Conservation (phyloP, 1,284 basidiomycete genomes). For the Cystobasidium sp. region DNA sequence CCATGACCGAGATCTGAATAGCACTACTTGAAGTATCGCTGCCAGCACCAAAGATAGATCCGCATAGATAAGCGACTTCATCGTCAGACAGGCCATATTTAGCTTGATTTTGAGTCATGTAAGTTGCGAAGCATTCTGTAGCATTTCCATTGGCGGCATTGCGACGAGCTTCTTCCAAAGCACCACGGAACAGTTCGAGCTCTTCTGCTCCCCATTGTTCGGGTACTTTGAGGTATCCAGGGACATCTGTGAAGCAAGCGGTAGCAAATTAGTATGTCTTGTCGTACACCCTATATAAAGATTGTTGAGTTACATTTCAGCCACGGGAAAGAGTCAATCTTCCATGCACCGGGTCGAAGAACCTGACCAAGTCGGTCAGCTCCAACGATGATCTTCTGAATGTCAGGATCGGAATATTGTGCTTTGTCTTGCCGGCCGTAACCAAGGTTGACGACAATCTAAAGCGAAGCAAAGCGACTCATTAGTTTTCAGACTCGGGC, state of each 20-base stretch:
- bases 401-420: constrained; percentile 40
- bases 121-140: constrained; percentile 58
- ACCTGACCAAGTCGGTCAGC: constrained; percentile 24
- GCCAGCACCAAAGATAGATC: constrained; percentile 57
- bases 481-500: neutral
- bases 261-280: neutral
- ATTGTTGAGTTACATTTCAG: constrained; percentile 17
- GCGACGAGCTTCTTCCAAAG: constrained; percentile 60
- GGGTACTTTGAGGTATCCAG: constrained; percentile 52
- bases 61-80: constrained; percentile 54
- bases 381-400: constrained; percentile 36
- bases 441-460: constrained; percentile 42
- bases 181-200: constrained; percentile 63
- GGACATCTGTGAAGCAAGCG: constrained; percentile 20
- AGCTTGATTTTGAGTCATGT: constrained; percentile 53
- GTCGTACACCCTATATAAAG: neutral
- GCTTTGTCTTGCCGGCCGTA: constrained; percentile 40
- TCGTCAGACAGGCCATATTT: constrained; percentile 53
- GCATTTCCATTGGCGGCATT: constrained; percentile 23
- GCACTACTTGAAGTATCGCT: constrained; percentile 57
- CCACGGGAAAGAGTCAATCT: constrained; percentile 34
- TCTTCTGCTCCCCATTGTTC: constrained; percentile 65
- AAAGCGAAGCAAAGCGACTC: neutral
- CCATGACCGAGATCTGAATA: constrained; percentile 66
- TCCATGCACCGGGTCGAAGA: constrained; percentile 30